Percentiles rank a stretch among this genome's conserved stretches.
phyloP scores from a whole-genome alignment of 306 rosid species.

The Casuarina equisetifolia region DNA sequence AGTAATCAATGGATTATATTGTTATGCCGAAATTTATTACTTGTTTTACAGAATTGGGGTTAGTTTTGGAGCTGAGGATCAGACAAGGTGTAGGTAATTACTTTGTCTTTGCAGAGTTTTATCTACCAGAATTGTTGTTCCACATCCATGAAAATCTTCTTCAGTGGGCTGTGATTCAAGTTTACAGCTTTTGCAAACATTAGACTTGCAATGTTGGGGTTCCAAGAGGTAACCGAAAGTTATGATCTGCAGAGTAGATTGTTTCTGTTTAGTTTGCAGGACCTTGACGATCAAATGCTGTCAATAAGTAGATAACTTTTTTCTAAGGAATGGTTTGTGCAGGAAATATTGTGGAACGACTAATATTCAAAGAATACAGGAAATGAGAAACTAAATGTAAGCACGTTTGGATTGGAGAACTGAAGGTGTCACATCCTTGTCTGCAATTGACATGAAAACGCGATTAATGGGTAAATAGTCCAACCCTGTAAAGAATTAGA shows the following conservation, averaged over 20 bases:
- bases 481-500: not conserved
- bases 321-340: constrained; percentile 38
- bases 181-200: constrained; percentile 24
- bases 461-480: not conserved
- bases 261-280: constrained; percentile 41
- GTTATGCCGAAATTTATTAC: constrained; percentile 8
- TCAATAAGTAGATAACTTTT: constrained; percentile 10
- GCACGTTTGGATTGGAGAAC: not conserved
- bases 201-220: constrained; percentile 22
- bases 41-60: constrained; percentile 27
- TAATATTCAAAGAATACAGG: constrained; percentile 5
- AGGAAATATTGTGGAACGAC: constrained; percentile 32
- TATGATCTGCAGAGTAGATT: constrained; percentile 35
- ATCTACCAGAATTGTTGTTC: constrained; percentile 20
- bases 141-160: constrained; percentile 28
- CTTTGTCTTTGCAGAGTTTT: constrained; percentile 26
- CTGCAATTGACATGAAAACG: not conserved
- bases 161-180: constrained; percentile 32
- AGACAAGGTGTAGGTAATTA: constrained; percentile 28
- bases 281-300: constrained; percentile 28
- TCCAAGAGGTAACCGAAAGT: constrained; percentile 43
- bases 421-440: not conserved
- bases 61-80: constrained; percentile 28
- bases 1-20: constrained; percentile 1
- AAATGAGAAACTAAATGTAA: constrained; percentile 11